A percentile compares a stretch with the other conserved stretches of the same genome.
phyloP scores from a whole-genome alignment of 1,284 basidiomycete genomes.

The Boletus nobilissimus region DNA sequence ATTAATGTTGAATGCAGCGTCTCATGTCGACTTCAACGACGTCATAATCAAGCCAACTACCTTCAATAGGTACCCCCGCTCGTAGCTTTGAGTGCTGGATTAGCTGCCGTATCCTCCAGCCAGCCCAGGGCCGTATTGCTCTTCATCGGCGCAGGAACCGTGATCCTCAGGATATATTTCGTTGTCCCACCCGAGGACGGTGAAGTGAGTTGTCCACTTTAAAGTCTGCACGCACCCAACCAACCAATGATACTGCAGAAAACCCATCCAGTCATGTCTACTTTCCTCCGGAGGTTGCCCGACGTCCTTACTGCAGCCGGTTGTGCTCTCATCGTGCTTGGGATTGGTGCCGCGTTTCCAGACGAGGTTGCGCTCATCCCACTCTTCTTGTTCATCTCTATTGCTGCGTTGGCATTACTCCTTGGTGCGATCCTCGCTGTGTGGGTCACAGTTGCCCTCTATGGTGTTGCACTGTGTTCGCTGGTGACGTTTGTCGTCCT shows the following conservation, averaged over 20 bases:
- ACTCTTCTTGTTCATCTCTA: background rate
- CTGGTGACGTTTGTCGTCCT: background rate
- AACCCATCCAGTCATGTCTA: background rate
- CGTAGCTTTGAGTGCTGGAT: background rate
- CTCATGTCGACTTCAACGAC: too few species aligned
- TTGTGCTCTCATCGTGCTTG: background rate
- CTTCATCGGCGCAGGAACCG: constrained; percentile 5
- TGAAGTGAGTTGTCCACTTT: background rate
- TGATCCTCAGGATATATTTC: constrained; percentile 2
- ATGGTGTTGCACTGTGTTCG: background rate
- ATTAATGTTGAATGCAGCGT: background rate
- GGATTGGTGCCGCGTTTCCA: constrained; percentile 6
- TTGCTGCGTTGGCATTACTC: background rate
- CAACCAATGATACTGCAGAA: background rate
- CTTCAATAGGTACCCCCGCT: constrained; percentile 7
- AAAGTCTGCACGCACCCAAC: background rate
- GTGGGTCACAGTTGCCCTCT: background rate
- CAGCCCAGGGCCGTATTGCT: constrained; percentile 1
- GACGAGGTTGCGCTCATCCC: constrained; percentile 2
- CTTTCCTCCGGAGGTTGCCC: constrained; percentile 5
- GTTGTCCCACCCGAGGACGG: background rate
- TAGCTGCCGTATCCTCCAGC: constrained; percentile 2
- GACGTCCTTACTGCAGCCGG: background rate
- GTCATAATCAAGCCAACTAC: background rate
- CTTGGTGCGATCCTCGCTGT: background rate